These are phyloP conservation scores for Colletotrichum limetticola DNA, from an alignment of 2,329 filamentous ascomycete genomes.

Conservation along the genomic window DNA sequence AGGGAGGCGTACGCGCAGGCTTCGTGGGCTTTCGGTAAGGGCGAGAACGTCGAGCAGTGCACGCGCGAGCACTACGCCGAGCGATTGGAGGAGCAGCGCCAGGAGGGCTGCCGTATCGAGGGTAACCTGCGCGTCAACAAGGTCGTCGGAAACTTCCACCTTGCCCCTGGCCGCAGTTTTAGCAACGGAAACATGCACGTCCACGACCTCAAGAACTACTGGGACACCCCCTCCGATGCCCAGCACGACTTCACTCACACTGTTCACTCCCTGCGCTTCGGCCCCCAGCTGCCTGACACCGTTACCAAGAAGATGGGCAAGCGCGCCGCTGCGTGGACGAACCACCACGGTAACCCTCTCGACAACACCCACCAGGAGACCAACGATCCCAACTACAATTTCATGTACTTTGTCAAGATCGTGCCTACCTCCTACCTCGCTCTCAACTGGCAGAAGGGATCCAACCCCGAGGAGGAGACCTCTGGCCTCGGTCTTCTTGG, in stretches of 20 bases:
- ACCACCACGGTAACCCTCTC: slow-evolving; percentile 92
- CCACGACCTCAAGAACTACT: slow-evolving; percentile 96
- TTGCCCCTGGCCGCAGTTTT: slow-evolving; percentile 95
- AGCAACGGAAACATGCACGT: slow-evolving; percentile 97
- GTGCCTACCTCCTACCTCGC: slow-evolving; percentile 96
- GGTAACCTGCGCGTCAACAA: slow-evolving; percentile 96
- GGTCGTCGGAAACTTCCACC: slow-evolving; percentile 98
- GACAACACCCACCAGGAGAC: slow-evolving; percentile 83
- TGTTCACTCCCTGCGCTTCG: slow-evolving; percentile 91
- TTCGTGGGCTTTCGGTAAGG: slow-evolving; percentile 93
- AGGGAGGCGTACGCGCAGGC: slow-evolving; percentile 90
- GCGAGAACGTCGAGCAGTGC: slow-evolving; percentile 95
- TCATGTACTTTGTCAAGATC: slow-evolving; percentile 99
- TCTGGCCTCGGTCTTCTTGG: slow-evolving; percentile 77
- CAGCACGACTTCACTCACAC: slow-evolving; percentile 89
- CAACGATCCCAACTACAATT: slow-evolving; percentile 88
- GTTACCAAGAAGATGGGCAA: slow-evolving; percentile 69
- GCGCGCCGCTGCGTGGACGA: slow-evolving; percentile 75
- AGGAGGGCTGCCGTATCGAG: slow-evolving; percentile 94
- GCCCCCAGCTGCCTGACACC: slow-evolving; percentile 85
- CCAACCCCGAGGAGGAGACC: slow-evolving; percentile 57
- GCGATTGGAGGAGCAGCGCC: slow-evolving; percentile 85
- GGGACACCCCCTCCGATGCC: slow-evolving; percentile 74
- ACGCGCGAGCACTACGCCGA: slow-evolving; percentile 93
- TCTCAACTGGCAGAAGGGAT: slow-evolving; percentile 81